A percentile compares a stretch with the other conserved stretches of the same genome.
These are phyloP conservation scores for Ophiostoma sp. DNA, from an alignment of 2,329 filamentous ascomycete genomes.

Conservation along the genomic window DNA sequence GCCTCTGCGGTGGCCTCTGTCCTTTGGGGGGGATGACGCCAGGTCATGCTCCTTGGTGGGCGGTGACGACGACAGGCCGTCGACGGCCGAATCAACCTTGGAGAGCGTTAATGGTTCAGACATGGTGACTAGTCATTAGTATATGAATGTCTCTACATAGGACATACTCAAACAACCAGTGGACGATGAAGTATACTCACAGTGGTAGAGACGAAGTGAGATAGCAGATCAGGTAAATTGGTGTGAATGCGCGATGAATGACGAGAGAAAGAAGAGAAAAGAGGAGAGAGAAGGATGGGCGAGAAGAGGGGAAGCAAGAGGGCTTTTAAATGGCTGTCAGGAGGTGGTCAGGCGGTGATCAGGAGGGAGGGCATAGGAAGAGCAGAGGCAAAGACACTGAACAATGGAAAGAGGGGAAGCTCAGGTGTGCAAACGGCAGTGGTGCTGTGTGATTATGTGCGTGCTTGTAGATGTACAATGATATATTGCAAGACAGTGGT, in stretches of 20 bases:
- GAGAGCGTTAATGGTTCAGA: slow-evolving; percentile 54
- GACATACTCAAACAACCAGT: no score
- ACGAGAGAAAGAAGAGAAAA: slow-evolving; percentile 5
- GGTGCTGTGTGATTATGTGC: not conserved
- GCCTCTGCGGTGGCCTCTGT: slow-evolving; percentile 46
- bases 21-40: slow-evolving; percentile 60
- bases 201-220: no score
- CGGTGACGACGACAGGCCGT: slow-evolving; percentile 65
- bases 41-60: slow-evolving; percentile 57
- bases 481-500: not conserved
- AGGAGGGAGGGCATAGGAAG: not conserved
- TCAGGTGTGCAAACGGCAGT: slow-evolving; percentile 9
- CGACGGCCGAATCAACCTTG: slow-evolving; percentile 88
- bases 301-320: no score
- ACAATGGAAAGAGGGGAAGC: slow-evolving; percentile 21
- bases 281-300: slow-evolving; percentile 14
- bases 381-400: slow-evolving; percentile 12
- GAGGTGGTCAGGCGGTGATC: not conserved
- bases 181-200: no score
- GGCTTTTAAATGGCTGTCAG: not conserved
- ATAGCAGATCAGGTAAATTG: no score
- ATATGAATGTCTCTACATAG: no score
- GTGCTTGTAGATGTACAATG: slow-evolving; percentile 8
- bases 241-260: slow-evolving; percentile 1
- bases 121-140: slow-evolving; percentile 28